These are phyloP conservation scores for Xylariales sp. DNA, from an alignment of 2,329 filamentous ascomycete species.

Conservation along the genomic window DNA sequence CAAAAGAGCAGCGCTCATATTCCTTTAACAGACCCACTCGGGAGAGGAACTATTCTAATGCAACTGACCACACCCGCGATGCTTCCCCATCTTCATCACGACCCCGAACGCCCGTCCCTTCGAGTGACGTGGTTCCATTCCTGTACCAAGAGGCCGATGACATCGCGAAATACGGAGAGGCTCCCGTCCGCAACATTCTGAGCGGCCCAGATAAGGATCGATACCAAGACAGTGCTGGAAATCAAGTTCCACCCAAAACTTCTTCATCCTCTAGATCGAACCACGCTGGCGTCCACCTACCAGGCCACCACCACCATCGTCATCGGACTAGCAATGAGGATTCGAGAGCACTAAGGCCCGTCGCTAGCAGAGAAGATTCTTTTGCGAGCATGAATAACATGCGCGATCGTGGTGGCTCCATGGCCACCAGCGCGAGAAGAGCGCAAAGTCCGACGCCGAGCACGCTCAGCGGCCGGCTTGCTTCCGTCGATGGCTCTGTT, in stretches of 20 bases:
- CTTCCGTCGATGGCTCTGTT: conserved; percentile 48
- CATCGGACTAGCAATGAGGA: conserved; percentile 70
- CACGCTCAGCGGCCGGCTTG: conserved; percentile 54
- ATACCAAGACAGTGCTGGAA: conserved; percentile 47
- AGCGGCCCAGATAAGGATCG: conserved; percentile 67
- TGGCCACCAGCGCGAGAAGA: conserved; percentile 41
- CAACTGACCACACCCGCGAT: conserved; percentile 67
- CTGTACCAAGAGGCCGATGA: conserved; percentile 85
- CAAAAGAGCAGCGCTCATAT: conserved; percentile 59
- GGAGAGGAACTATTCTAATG: conserved; percentile 77
- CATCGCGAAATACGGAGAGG: conserved; percentile 72
- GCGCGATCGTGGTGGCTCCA: conserved; percentile 49
- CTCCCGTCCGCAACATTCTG: conserved; percentile 67
- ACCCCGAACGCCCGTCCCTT: conserved; percentile 78
- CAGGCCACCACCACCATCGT: conserved; percentile 56
- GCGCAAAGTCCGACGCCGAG: conserved; percentile 82
- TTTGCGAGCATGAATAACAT: conserved; percentile 40
- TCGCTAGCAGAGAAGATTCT: conserved; percentile 72
- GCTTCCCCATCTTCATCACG: conserved; percentile 72
- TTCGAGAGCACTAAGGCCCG: conserved; percentile 62
- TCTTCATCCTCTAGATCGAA: conserved; percentile 58
- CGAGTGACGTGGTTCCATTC: conserved; percentile 96
- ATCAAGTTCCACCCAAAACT: conserved; percentile 53
- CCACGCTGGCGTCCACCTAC: conserved; percentile 60
- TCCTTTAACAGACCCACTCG: conserved; percentile 60